Conservation (phyloP, 306 rosid species). For the Citrullus colocynthis region DNA sequence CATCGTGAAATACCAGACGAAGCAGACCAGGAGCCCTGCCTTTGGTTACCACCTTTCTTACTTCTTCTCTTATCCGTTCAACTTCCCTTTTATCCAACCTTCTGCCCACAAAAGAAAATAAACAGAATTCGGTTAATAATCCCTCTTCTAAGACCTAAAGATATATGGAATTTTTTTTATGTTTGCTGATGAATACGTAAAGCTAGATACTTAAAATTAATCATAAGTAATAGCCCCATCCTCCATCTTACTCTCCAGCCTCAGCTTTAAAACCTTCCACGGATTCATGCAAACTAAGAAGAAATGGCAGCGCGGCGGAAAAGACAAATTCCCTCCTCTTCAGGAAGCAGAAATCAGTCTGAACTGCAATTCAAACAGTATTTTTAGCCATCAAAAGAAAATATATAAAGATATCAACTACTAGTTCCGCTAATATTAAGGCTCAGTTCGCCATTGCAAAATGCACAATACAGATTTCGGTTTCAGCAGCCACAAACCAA, state of each 20-base stretch:
- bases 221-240: not conserved
- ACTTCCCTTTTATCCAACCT: constrained; percentile 36
- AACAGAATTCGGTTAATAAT: not conserved
- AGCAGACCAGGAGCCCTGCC: constrained; percentile 78
- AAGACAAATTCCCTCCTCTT: constrained; percentile 37
- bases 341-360: constrained; percentile 2
- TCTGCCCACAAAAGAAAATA: not conserved
- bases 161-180: not conserved
- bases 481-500: not conserved
- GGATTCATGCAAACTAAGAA: constrained; percentile 33
- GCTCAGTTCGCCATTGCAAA: not conserved
- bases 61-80: constrained; percentile 50
- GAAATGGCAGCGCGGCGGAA: constrained; percentile 46
- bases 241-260: constrained; percentile 41
- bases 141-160: not conserved
- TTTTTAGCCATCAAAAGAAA: not conserved
- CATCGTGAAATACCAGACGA: constrained; percentile 87
- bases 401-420: not conserved
- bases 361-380: constrained; percentile 10
- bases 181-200: not conserved
- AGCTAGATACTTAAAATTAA: not conserved
- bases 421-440: not conserved
- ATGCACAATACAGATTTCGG: not conserved
- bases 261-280: constrained; percentile 21
- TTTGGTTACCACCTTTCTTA: constrained; percentile 55